These are phyloP conservation scores for Aureobasidium leucospermi DNA, from an alignment of 2,329 filamentous ascomycete genomes.

Conservation along the genomic window DNA sequence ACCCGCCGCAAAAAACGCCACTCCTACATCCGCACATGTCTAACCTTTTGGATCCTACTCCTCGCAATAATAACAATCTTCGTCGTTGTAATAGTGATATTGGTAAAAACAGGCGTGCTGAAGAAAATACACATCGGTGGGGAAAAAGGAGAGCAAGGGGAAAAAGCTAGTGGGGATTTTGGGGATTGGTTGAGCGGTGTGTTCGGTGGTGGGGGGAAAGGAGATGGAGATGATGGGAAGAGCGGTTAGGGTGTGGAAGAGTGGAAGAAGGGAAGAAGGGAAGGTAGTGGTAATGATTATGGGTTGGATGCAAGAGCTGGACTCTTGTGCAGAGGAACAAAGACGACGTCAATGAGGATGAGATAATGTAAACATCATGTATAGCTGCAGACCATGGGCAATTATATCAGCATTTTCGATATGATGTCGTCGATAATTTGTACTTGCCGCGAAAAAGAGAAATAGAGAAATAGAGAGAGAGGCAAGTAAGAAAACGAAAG, in stretches of 20 bases:
- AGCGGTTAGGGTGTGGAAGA: background rate
- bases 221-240: too few relatives aligned
- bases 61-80: constrained; percentile 38
- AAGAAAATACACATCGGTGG: constrained; percentile 12
- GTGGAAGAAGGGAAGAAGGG: background rate
- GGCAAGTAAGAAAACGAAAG: background rate
- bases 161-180: background rate
- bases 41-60: constrained; percentile 40
- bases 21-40: constrained; percentile 37
- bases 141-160: background rate
- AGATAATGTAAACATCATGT: background rate
- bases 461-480: background rate
- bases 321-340: background rate
- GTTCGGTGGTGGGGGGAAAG: background rate
- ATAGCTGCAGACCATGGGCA: background rate
- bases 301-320: background rate
- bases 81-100: constrained; percentile 40
- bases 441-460: background rate
- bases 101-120: constrained; percentile 27
- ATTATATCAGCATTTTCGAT: background rate
- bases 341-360: background rate
- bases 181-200: background rate
- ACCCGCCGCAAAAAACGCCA: constrained; percentile 26
- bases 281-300: background rate
- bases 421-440: too few relatives aligned